Evolutionary conservation across 768 basidiomycete species (phyloP).

Genomic region (Lactarius hatsudake): DNA sequence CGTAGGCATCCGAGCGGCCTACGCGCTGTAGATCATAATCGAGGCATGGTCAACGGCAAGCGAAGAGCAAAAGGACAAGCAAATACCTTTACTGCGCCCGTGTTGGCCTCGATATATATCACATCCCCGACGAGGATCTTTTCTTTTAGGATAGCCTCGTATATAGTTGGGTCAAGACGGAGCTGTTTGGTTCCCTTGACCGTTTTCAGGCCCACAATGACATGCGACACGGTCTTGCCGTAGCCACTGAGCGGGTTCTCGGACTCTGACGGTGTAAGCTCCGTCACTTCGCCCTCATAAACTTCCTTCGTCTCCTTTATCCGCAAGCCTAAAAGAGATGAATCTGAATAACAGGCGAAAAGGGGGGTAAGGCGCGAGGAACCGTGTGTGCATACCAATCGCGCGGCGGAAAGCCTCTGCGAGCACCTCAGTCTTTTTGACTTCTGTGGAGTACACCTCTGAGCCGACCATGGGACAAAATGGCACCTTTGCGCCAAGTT

Average conservation of each 20-base stretch:
- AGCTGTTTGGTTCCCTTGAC: constrained; percentile 83
- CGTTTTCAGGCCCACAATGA: constrained; percentile 95
- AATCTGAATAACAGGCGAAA: background rate
- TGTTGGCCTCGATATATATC: constrained; percentile 90
- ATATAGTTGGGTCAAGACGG: constrained; percentile 90
- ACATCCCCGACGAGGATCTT: constrained; percentile 96
- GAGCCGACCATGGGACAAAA: constrained; percentile 99
- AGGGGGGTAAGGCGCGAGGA: background rate
- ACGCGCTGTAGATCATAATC: constrained; percentile 61
- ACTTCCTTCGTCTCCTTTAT: constrained; percentile 99
- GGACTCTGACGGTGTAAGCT: constrained; percentile 91
- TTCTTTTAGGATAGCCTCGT: constrained; percentile 96
- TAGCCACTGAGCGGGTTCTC: constrained; percentile 98
- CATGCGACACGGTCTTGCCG: constrained; percentile 98
- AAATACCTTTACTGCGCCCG: constrained; percentile 89
- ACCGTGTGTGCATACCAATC: constrained; percentile 64
- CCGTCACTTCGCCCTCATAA: constrained; percentile 97
- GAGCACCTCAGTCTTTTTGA: constrained; percentile 98
- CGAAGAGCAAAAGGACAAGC: background rate
- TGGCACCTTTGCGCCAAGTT: constrained; percentile 91
- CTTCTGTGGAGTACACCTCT: constrained; percentile 95
- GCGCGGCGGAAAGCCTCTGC: constrained; percentile 93
- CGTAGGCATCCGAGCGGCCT: constrained; percentile 95
- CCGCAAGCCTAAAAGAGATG: constrained; percentile 64
- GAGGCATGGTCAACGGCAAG: background rate